Conservation (phyloP, 495 filamentous ascomycete species). For the Parmelia sp. region DNA sequence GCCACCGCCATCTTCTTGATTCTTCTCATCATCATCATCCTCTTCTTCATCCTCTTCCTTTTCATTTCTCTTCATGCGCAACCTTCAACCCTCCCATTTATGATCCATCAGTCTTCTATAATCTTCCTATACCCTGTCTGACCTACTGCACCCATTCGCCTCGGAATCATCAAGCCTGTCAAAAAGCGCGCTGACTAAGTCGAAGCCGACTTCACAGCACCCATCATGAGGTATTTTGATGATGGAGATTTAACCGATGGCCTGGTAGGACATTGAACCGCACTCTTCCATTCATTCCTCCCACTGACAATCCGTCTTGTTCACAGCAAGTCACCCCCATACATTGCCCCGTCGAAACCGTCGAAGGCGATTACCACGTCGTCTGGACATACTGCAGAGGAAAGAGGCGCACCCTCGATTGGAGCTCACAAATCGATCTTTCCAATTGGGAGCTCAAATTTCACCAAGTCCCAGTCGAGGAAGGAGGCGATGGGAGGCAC, state of each 20-base stretch:
- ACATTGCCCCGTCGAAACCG: constrained; percentile 10
- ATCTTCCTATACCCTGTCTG: neutral
- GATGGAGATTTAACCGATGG: constrained; percentile 24
- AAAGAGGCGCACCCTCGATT: constrained; percentile 21
- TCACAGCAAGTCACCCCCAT: constrained; percentile 14
- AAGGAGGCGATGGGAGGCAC: constrained; percentile 20
- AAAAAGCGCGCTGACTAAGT: neutral
- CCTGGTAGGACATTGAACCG: constrained; percentile 2
- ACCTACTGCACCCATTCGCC: neutral
- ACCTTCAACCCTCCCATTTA: neutral
- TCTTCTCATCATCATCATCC: neutral
- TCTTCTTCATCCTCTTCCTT: neutral
- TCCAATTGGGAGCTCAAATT: constrained; percentile 18
- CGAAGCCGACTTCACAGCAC: neutral
- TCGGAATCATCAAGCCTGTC: neutral
- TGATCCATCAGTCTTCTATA: no score
- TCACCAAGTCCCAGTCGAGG: neutral
- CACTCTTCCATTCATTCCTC: neutral
- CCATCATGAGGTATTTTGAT: constrained; percentile 24
- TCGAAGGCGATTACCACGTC: constrained; percentile 23
- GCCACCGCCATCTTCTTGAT: neutral
- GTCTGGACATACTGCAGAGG: constrained; percentile 21
- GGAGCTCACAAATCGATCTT: constrained; percentile 16
- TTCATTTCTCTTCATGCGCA: neutral
- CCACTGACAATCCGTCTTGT: neutral